Conservation (phyloP, 768 basidiomycete species). For the Trametes cingulata region DNA sequence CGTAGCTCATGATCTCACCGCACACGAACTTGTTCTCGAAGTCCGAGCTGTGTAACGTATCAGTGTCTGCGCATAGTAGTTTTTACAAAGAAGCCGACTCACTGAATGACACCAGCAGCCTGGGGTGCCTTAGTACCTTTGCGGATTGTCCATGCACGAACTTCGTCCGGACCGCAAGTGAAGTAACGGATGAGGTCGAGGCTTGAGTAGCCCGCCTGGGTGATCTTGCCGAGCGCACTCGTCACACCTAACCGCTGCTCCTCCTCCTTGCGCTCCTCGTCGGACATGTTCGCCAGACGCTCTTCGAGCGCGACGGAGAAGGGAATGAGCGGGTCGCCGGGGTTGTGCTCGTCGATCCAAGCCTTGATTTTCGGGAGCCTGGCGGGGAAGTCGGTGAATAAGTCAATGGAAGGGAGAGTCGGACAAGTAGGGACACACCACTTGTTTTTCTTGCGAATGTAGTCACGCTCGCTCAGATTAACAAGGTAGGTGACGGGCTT, state of each 20-base stretch:
- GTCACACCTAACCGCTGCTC: slow-evolving; percentile 74
- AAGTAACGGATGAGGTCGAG: slow-evolving; percentile 96
- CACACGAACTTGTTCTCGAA: slow-evolving; percentile 99
- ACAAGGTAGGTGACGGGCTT: slow-evolving; percentile 98
- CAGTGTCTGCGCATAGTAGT: not conserved
- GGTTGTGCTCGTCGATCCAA: slow-evolving; percentile 97
- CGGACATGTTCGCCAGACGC: slow-evolving; percentile 66
- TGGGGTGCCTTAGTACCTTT: slow-evolving; percentile 93
- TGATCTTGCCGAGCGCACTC: slow-evolving; percentile 88
- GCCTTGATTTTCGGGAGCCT: slow-evolving; percentile 96
- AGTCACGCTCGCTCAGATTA: slow-evolving; percentile 94
- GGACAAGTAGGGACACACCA: slow-evolving; percentile 54
- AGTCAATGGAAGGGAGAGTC: not conserved
- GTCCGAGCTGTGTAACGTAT: slow-evolving; percentile 61
- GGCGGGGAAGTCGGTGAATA: not conserved
- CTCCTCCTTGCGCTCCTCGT: slow-evolving; percentile 72
- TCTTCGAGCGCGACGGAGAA: slow-evolving; percentile 97
- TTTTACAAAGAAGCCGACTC: slow-evolving; percentile 31
- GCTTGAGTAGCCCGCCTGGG: slow-evolving; percentile 86
- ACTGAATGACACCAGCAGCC: slow-evolving; percentile 98
- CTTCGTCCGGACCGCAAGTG: slow-evolving; percentile 96
- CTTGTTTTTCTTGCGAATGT: slow-evolving; percentile 97
- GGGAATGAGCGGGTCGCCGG: slow-evolving; percentile 93
- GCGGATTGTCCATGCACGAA: slow-evolving; percentile 97
- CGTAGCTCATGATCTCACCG: slow-evolving; percentile 93